These are phyloP conservation scores for Dendryphion nanum DNA, from an alignment of 2,329 filamentous ascomycete species.

Conservation along the genomic window DNA sequence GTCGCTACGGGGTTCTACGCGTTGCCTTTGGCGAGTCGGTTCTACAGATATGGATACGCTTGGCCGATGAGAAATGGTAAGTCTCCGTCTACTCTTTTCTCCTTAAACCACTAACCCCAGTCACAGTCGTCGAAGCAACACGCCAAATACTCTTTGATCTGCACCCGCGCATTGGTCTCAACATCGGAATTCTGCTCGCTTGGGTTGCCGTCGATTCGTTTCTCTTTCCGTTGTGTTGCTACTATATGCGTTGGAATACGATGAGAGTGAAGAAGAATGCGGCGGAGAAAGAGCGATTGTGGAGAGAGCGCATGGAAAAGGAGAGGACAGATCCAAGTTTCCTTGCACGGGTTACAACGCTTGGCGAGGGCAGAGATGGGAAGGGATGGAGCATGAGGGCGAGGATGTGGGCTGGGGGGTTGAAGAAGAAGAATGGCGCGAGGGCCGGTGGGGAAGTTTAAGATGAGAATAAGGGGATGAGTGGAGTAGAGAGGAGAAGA, in stretches of 20 bases:
- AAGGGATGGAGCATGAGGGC: no score
- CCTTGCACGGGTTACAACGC: conserved; percentile 25
- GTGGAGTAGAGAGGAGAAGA: no score
- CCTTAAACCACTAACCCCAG: neutral
- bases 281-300: conserved; percentile 21
- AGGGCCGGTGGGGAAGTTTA: neutral
- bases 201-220: conserved; percentile 55
- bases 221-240: conserved; percentile 52
- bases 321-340: conserved; percentile 23
- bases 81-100: conserved; percentile 15
- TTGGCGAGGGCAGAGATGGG: no score
- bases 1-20: conserved; percentile 61
- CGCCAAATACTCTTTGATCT: conserved; percentile 62
- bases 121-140: conserved; percentile 55
- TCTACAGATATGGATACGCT: conserved; percentile 63
- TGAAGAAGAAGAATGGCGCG: neutral
- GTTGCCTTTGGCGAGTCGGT: conserved; percentile 55
- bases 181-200: conserved; percentile 59
- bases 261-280: conserved; percentile 19
- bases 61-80: conserved; percentile 61
- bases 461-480: neutral
- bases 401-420: neutral
- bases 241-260: conserved; percentile 44
- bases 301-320: conserved; percentile 29
- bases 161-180: conserved; percentile 56